phyloP scores from a whole-genome alignment of 2,329 filamentous ascomycete species.

The Verticillium nubilum region DNA sequence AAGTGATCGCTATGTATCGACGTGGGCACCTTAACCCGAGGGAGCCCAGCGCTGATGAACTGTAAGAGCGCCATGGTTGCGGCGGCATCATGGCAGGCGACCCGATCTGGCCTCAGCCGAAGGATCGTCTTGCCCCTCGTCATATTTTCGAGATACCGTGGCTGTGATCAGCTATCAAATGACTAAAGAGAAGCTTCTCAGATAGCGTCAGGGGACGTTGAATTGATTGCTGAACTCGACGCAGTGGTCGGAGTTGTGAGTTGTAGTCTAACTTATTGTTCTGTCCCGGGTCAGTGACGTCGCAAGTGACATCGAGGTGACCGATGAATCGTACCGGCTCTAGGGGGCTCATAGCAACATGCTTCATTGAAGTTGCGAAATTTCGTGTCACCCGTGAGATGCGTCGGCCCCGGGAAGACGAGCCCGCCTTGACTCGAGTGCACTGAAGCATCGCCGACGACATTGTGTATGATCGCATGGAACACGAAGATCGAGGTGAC shows the following conservation, averaged over 20 bases:
- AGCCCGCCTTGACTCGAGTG: background rate
- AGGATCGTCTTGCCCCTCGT: slow-evolving; percentile 30
- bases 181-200: slow-evolving; percentile 33
- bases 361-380: background rate
- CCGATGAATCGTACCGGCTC: slow-evolving; percentile 8
- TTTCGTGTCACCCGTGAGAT: background rate
- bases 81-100: slow-evolving; percentile 36
- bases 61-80: slow-evolving; percentile 35
- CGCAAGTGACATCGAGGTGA: background rate
- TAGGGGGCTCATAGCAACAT: slow-evolving; percentile 12
- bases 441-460: background rate
- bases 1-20: slow-evolving; percentile 34
- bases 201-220: slow-evolving; percentile 26
- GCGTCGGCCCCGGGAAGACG: background rate
- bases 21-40: slow-evolving; percentile 28
- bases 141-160: slow-evolving; percentile 21
- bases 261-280: slow-evolving; percentile 14
- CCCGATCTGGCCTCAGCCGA: slow-evolving; percentile 28
- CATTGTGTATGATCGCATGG: background rate
- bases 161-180: slow-evolving; percentile 22
- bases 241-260: slow-evolving; percentile 9
- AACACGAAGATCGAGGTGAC: background rate
- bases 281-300: background rate
- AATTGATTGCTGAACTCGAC: slow-evolving; percentile 7
- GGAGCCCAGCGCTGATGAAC: slow-evolving; percentile 34